Percentiles rank a stretch among this genome's conserved stretches.
Evolutionary conservation across 257 asterid genomes (phyloP).

Genomic region (Solanum tarapatanum): DNA sequence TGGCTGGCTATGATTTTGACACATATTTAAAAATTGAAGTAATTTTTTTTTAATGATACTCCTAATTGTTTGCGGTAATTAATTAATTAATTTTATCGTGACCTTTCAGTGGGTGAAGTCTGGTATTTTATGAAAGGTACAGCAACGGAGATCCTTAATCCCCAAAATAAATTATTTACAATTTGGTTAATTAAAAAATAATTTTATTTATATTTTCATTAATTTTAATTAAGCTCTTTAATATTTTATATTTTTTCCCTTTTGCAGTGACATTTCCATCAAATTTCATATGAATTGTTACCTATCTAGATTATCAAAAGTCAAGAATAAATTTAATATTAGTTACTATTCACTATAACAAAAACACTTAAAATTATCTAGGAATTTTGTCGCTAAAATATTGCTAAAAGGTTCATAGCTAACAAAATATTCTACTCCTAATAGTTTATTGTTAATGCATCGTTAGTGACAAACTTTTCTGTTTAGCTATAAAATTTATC

Average conservation of each 20-base stretch:
- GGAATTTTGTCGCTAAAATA: not conserved
- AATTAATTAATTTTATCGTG: not conserved
- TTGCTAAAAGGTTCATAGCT: not conserved
- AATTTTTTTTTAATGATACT: not conserved
- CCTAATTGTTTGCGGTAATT: not conserved
- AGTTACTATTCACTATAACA: not conserved
- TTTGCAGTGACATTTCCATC: not conserved
- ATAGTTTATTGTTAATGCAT: too few species aligned
- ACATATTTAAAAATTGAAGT: not conserved
- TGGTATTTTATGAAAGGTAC: constrained; percentile 35
- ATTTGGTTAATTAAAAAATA: not conserved
- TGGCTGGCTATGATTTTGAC: constrained; percentile 41
- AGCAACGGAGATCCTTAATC: constrained; percentile 15
- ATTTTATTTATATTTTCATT: not conserved
- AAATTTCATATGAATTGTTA: not conserved
- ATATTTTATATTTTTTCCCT: not conserved
- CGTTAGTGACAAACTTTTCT: not conserved
- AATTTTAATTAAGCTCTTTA: not conserved
- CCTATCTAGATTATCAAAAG: not conserved
- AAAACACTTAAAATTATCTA: not conserved
- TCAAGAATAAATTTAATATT: not conserved
- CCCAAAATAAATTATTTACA: not conserved
- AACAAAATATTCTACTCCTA: not conserved
- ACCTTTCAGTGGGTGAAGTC: constrained; percentile 28
- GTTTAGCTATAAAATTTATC: not conserved